A percentile compares a stretch with the other conserved stretches of the same genome.
These are phyloP conservation scores for Citrus australasica DNA, from an alignment of 345 rosid species.

Conservation along the genomic window DNA sequence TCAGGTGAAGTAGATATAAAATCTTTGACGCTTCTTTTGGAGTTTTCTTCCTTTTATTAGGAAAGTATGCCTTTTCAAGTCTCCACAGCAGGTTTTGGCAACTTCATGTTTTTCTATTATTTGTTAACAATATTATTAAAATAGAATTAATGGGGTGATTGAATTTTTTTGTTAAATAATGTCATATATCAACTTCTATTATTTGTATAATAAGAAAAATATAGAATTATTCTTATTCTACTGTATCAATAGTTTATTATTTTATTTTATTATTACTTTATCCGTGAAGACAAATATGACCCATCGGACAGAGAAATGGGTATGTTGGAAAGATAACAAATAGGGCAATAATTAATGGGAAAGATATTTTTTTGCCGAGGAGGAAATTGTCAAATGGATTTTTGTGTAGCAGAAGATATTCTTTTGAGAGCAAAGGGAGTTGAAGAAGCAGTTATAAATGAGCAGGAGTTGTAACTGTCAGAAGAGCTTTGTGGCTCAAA, in stretches of 20 bases:
- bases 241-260: background rate
- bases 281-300: constrained; percentile 9
- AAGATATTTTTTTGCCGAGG: constrained; percentile 9
- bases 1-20: constrained; percentile 5
- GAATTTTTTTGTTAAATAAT: background rate
- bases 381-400: constrained; percentile 13
- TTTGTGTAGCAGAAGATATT: constrained; percentile 15
- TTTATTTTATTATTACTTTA: background rate
- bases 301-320: constrained; percentile 6
- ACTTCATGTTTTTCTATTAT: background rate
- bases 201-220: too few relatives aligned
- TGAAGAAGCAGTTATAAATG: background rate
- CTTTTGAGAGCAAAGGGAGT: constrained; percentile 6
- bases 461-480: background rate
- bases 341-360: background rate
- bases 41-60: background rate
- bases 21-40: background rate
- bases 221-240: background rate
- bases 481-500: constrained; percentile 19
- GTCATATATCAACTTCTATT: too few relatives aligned
- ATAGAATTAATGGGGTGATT: background rate
- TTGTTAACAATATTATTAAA: background rate
- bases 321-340: background rate
- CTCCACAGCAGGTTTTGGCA: background rate
- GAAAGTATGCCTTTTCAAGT: too few relatives aligned